A percentile compares a stretch with the other conserved stretches of the same genome.
Conservation (phyloP, 73 alveolate species). For the Symbiodinium pilosum region DNA sequence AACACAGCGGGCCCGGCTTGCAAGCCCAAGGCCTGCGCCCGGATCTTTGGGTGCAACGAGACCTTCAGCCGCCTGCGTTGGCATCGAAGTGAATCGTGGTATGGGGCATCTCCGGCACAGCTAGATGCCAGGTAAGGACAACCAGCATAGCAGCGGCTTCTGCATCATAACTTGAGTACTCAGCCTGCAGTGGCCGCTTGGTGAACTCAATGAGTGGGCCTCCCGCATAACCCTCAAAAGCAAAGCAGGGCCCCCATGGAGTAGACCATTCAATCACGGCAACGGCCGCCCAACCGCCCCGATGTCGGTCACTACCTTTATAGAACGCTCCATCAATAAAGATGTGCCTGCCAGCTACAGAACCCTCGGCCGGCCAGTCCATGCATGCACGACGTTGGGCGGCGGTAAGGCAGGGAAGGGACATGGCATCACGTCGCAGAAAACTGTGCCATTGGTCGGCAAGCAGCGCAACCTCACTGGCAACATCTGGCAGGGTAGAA, state of each 20-base stretch:
- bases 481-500: too few relatives aligned
- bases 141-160: neutral
- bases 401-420: too few relatives aligned
- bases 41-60: neutral
- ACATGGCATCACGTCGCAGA: too few relatives aligned
- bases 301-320: neutral
- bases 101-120: neutral
- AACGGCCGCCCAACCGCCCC: neutral
- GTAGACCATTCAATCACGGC: neutral
- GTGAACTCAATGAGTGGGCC: neutral
- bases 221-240: neutral
- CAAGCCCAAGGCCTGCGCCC: too few relatives aligned
- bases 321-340: neutral
- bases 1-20: too few relatives aligned
- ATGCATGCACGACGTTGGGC: too few relatives aligned
- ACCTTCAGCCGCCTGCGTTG: neutral
- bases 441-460: too few relatives aligned
- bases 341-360: too few relatives aligned
- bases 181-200: neutral
- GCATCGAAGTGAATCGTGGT: neutral
- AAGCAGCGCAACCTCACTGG: too few relatives aligned
- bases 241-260: neutral
- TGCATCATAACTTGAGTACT: neutral
- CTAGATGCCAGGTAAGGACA: neutral
- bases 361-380: too few relatives aligned